Conservation (phyloP, 2,329 filamentous ascomycete species). For the Hypoxylon sp. region DNA sequence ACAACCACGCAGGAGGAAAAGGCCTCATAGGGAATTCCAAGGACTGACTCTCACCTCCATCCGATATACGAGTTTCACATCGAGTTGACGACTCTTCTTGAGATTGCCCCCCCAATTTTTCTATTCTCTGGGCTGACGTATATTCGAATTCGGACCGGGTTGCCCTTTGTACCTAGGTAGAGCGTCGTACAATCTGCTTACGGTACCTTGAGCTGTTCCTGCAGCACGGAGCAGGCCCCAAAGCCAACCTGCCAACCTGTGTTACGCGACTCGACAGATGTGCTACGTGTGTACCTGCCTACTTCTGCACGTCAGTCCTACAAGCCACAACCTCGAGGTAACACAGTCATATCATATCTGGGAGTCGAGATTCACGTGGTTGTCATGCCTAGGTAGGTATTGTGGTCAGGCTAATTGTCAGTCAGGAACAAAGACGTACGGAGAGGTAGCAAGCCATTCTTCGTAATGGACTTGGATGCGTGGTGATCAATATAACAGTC, state of each 20-base stretch:
- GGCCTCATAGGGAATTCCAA: conserved; percentile 25
- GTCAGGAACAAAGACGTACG: background rate
- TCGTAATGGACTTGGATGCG: background rate
- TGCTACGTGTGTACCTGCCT: background rate
- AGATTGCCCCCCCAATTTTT: conserved; percentile 6
- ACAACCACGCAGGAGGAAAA: conserved; percentile 18
- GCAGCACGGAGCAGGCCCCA: conserved; percentile 17
- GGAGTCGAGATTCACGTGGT: background rate
- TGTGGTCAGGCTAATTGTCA: conserved; percentile 1
- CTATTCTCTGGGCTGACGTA: conserved; percentile 2
- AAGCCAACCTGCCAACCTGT: background rate
- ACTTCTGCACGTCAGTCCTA: background rate
- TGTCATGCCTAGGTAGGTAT: too few species aligned
- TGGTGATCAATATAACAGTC: conserved; percentile 1
- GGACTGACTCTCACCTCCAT: conserved; percentile 2
- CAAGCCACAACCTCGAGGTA: background rate
- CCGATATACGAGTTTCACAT: background rate
- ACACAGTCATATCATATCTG: background rate
- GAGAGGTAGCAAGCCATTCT: background rate
- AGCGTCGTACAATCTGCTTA: background rate
- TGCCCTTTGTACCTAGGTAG: too few species aligned
- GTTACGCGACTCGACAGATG: background rate
- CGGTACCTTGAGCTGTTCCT: conserved; percentile 7
- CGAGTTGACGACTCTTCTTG: background rate
- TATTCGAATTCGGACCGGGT: conserved; percentile 4